Percentiles rank a stretch among this genome's conserved stretches.
Conservation (phyloP, 805 yeast species). For the Jamesozyma lodderae region DNA sequence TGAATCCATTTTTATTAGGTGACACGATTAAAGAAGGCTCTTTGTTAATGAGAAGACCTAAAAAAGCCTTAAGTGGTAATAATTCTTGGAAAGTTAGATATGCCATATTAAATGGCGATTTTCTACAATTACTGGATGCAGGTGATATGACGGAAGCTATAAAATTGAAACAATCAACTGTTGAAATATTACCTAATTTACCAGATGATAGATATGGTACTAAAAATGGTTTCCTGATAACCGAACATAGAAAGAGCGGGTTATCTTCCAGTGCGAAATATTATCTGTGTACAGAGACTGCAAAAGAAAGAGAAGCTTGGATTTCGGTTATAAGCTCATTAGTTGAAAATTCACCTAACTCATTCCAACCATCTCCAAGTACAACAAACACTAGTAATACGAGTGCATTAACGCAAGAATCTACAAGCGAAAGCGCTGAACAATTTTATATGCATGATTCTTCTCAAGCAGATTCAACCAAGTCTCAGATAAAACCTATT, state of each 20-base stretch:
- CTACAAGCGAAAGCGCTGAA: conserved; percentile 7
- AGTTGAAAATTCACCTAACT: conserved; percentile 13
- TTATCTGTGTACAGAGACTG: conserved; percentile 70
- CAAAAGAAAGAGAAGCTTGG: conserved; percentile 70
- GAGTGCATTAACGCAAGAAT: conserved; percentile 1
- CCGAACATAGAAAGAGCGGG: conserved; percentile 35
- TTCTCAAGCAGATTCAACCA: conserved; percentile 2
- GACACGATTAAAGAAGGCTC: conserved; percentile 58
- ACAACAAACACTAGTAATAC: not conserved
- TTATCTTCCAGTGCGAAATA: conserved; percentile 40
- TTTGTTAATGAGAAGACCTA: conserved; percentile 51
- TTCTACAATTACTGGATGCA: conserved; percentile 46
- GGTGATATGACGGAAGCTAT: conserved; percentile 45
- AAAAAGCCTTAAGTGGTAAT: conserved; percentile 42
- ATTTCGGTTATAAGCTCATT: conserved; percentile 38
- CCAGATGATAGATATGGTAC: conserved; percentile 32
- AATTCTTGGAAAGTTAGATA: conserved; percentile 60
- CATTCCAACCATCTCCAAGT: conserved; percentile 6
- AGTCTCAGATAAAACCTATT: not conserved
- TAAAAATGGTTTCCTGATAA: conserved; percentile 29
- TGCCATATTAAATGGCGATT: conserved; percentile 56
- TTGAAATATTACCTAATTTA: conserved; percentile 32
- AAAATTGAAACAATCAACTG: conserved; percentile 27
- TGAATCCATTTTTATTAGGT: conserved; percentile 41
- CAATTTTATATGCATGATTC: conserved; percentile 17